Evolutionary conservation across 1,284 basidiomycete species (phyloP).

Genomic region (Marasmius sp.): DNA sequence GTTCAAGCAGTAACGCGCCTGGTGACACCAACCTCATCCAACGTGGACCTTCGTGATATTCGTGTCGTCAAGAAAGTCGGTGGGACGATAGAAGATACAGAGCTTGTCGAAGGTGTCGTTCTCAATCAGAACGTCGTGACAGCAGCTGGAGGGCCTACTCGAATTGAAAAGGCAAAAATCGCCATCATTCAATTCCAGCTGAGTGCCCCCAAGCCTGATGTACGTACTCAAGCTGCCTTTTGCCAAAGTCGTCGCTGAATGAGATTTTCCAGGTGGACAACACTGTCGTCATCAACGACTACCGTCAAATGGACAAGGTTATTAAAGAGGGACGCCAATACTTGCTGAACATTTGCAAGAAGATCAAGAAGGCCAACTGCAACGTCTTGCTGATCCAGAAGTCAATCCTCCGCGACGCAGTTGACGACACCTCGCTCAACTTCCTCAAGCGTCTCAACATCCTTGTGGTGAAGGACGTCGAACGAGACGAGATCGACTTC

Average conservation of each 20-base stretch:
- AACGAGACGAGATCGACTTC: slow-evolving; percentile 99
- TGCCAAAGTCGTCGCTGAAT: neutral
- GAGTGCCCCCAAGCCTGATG: slow-evolving; percentile 96
- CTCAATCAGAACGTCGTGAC: slow-evolving; percentile 94
- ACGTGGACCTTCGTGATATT: slow-evolving; percentile 96
- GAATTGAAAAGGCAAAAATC: slow-evolving; percentile 99
- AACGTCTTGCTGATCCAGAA: slow-evolving; percentile 99
- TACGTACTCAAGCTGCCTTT: slow-evolving; percentile 38
- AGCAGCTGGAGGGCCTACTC: slow-evolving; percentile 89
- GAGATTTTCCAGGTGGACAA: slow-evolving; percentile 87
- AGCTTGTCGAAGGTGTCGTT: slow-evolving; percentile 94
- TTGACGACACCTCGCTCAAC: slow-evolving; percentile 97
- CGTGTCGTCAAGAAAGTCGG: slow-evolving; percentile 98
- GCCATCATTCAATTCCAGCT: slow-evolving; percentile 99
- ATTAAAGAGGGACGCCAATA: slow-evolving; percentile 99
- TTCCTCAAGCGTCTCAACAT: slow-evolving; percentile 99
- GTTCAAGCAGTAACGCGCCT: slow-evolving; percentile 94
- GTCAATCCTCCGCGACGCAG: slow-evolving; percentile 97
- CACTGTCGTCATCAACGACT: slow-evolving; percentile 99
- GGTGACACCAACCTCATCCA: slow-evolving; percentile 82
- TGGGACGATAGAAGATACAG: slow-evolving; percentile 98
- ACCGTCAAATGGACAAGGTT: slow-evolving; percentile 99
- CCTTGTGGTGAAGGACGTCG: slow-evolving; percentile 95
- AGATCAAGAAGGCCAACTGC: slow-evolving; percentile 99
- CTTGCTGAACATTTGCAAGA: slow-evolving; percentile 97